Conservation (phyloP, 345 rosid species). For the Linum trigynum region DNA sequence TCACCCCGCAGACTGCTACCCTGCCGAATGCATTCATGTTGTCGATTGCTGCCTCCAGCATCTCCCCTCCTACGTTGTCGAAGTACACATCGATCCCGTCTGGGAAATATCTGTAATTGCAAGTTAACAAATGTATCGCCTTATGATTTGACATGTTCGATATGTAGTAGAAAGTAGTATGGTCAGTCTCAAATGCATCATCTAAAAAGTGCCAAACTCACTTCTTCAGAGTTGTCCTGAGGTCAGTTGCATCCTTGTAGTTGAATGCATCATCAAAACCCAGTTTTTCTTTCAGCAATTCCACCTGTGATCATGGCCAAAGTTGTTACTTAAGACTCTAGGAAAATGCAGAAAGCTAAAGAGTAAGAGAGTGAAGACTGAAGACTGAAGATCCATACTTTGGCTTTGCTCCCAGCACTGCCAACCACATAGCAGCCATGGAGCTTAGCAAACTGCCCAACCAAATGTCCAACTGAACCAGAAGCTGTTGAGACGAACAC, state of each 20-base stretch:
- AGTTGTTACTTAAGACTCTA: no score
- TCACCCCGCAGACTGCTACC: background rate
- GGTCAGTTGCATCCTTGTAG: constrained; percentile 14
- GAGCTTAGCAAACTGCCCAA: background rate
- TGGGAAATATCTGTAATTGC: constrained; percentile 7
- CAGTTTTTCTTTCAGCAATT: constrained; percentile 2
- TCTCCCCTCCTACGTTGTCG: background rate
- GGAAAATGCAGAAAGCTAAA: background rate
- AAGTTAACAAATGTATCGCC: background rate
- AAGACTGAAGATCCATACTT: no score
- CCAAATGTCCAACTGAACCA: background rate
- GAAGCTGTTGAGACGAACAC: constrained; percentile 8
- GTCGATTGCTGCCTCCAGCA: constrained; percentile 11
- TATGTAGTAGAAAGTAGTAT: no score
- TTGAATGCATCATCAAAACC: constrained; percentile 20
- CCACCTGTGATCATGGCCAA: constrained; percentile 1
- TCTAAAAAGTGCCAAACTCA: no score
- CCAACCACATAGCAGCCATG: no score
- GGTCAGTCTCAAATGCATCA: no score
- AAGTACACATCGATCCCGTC: constrained; percentile 12
- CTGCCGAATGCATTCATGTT: constrained; percentile 7
- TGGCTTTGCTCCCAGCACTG: no score
- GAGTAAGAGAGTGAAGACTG: background rate
- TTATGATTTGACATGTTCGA: no score
- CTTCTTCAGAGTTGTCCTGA: background rate